Base-by-base conservation (phyloP, 352 stramenopile species). In the Phytophthora pisi region DNA sequence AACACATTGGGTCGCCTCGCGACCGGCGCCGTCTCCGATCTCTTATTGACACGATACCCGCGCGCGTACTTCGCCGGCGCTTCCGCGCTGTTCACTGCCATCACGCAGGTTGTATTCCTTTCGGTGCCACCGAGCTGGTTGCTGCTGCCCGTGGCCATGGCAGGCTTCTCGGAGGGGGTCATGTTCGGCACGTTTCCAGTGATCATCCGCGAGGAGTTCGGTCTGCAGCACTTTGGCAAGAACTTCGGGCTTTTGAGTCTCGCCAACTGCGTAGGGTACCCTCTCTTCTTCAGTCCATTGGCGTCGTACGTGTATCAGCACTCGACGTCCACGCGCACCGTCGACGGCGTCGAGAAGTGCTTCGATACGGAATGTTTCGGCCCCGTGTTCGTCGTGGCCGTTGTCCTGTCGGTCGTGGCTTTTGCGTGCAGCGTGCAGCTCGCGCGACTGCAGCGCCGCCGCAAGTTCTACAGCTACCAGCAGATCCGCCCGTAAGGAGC, bases 131-230 rank as follows among this genome's bases (percentile, higher is more conserved):
- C 62, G 16, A 61, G 51, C 0, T 84, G 64, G 45, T 58, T 96
- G 3, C 51, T 81, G 10, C 40, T 92, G 7, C 81, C 88, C 0
- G 78, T 96, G 46, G 73, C 70, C 0, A 66, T 91, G 55, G 82
- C 88, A 8, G 88, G 88, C 0, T 75, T 92, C 34, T 78, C 83
- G 0, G 88, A 94, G 31, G 88, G 88, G 31, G 78, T 90, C 40
- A 92, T 96, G 82, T 96, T 93, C 42, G 83, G 77, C 54, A 84
- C 79, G 49, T 96, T 91, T 56, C 85, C 88, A 2, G 86, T 96
- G 24, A 82, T 96, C 46, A 82, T 92, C 51, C 88, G 88, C 31
- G 88, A 96, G 47, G 76, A 88, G 38, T 96, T 94, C 58, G 88
- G 88, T 13, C 45, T 89, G 20, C 72, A 72, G 40, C 83, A 96